Evolutionary conservation across 1,284 basidiomycete genomes (phyloP).

Genomic region (Puccinia horiana): DNA sequence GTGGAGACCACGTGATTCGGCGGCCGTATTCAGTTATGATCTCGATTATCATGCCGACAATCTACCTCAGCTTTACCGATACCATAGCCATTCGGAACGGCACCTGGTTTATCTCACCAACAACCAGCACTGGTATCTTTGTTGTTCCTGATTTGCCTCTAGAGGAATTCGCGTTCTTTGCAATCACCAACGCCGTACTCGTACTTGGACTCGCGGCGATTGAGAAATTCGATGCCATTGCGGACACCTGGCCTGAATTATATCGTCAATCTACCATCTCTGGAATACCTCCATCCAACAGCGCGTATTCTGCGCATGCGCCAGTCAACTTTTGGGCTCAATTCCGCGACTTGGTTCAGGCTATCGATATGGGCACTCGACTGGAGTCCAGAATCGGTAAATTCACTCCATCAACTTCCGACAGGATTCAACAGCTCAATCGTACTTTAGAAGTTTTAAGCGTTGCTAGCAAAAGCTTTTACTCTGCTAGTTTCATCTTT

Average conservation of each 20-base stretch:
- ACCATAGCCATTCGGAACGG: slow-evolving; percentile 24
- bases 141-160: slow-evolving; percentile 55
- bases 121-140: slow-evolving; percentile 55
- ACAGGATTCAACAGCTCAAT: slow-evolving; percentile 19
- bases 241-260: slow-evolving; percentile 45
- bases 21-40: slow-evolving; percentile 26
- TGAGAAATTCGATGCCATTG: slow-evolving; percentile 55
- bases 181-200: slow-evolving; percentile 56
- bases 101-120: slow-evolving; percentile 49
- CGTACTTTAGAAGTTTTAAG: slow-evolving; percentile 47
- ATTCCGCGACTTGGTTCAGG: slow-evolving; percentile 7
- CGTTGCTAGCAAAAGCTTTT: slow-evolving; percentile 52
- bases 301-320: neutral
- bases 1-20: slow-evolving; percentile 41
- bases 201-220: slow-evolving; percentile 56
- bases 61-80: slow-evolving; percentile 34
- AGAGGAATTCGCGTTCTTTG: slow-evolving; percentile 57
- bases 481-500: slow-evolving; percentile 52
- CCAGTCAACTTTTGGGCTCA: neutral
- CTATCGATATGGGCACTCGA: neutral
- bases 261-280: slow-evolving; percentile 2
- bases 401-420: neutral
- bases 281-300: neutral
- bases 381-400: slow-evolving; percentile 1
- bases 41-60: slow-evolving; percentile 37